phyloP scores from a whole-genome alignment of 306 rosid species.

The Begonia peltatifolia region DNA sequence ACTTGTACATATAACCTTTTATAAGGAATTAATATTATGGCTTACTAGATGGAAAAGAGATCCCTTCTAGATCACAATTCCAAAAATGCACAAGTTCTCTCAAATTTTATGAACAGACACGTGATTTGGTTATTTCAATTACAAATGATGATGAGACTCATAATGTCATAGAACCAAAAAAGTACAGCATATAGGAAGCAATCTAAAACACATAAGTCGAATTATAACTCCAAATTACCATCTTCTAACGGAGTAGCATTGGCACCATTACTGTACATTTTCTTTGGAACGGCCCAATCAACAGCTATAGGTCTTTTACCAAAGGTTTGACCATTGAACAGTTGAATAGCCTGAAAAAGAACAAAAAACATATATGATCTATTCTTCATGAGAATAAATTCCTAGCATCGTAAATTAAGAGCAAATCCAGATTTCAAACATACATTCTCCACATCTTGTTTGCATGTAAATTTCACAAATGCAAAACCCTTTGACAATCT shows the following conservation, averaged over 20 bases:
- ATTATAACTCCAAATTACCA: slow-evolving; percentile 27
- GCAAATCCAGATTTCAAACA: slow-evolving; percentile 8
- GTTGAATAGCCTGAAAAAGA: slow-evolving; percentile 50
- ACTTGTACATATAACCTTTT: too few species aligned
- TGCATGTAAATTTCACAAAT: slow-evolving; percentile 79
- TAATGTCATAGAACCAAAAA: slow-evolving; percentile 1
- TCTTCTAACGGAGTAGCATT: slow-evolving; percentile 30
- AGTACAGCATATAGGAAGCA: neutral
- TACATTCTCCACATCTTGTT: slow-evolving; percentile 81
- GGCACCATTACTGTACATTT: slow-evolving; percentile 40
- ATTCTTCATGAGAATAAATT: neutral
- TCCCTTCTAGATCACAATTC: too few species aligned
- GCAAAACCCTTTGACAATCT: slow-evolving; percentile 90
- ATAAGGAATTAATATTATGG: too few species aligned
- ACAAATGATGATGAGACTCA: neutral
- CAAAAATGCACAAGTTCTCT: neutral
- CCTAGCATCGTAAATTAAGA: slow-evolving; percentile 4
- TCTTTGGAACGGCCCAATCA: slow-evolving; percentile 93
- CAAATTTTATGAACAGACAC: too few species aligned
- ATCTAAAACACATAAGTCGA: neutral
- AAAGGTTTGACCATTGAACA: slow-evolving; percentile 60
- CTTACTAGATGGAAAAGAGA: too few species aligned
- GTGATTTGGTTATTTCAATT: too few species aligned
- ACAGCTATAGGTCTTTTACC: slow-evolving; percentile 77
- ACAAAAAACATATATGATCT: neutral